Percentiles rank a stretch among this genome's conserved stretches.
phyloP scores from a whole-genome alignment of 805 yeast species.

The Helenozyma baotianmanensis region DNA sequence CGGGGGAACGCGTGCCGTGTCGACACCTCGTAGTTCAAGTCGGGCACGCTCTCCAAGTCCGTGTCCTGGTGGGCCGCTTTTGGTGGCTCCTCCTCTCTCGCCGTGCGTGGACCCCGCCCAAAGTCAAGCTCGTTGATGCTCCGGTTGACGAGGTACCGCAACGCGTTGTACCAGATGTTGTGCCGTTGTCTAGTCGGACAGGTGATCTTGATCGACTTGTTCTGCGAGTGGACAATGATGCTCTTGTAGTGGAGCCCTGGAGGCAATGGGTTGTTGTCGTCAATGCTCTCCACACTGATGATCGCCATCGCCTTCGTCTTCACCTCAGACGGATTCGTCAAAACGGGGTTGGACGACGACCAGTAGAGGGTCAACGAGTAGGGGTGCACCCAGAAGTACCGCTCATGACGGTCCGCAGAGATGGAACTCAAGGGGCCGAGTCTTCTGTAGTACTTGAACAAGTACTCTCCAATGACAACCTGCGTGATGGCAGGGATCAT shows the following conservation, averaged over 20 bases:
- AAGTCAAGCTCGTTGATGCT: constrained; percentile 54
- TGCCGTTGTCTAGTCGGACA: constrained; percentile 86
- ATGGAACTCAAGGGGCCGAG: constrained; percentile 70
- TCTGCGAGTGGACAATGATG: constrained; percentile 67
- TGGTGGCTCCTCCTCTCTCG: not conserved
- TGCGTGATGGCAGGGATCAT: constrained; percentile 87
- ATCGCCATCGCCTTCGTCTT: constrained; percentile 80
- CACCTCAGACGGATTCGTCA: constrained; percentile 59
- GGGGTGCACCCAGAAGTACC: constrained; percentile 97
- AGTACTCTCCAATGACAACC: constrained; percentile 87
- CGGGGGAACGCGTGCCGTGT: constrained; percentile 17
- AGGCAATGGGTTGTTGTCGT: constrained; percentile 83
- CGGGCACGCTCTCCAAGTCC: constrained; percentile 6
- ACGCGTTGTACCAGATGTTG: constrained; percentile 84
- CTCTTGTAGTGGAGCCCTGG: constrained; percentile 85
- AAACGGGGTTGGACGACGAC: constrained; percentile 76
- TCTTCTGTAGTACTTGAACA: constrained; percentile 79
- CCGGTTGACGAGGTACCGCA: constrained; percentile 68
- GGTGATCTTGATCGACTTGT: constrained; percentile 68
- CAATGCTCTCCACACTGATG: constrained; percentile 69
- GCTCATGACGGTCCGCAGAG: constrained; percentile 78
- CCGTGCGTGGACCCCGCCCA: constrained; percentile 14
- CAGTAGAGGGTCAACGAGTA: constrained; percentile 87
- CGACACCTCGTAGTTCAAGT: constrained; percentile 11
- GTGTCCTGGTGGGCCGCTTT: not conserved